A percentile compares a stretch with the other conserved stretches of the same genome.
Evolutionary conservation across 148 eudicot species (phyloP).

Genomic region (Fallopia convolvulus): DNA sequence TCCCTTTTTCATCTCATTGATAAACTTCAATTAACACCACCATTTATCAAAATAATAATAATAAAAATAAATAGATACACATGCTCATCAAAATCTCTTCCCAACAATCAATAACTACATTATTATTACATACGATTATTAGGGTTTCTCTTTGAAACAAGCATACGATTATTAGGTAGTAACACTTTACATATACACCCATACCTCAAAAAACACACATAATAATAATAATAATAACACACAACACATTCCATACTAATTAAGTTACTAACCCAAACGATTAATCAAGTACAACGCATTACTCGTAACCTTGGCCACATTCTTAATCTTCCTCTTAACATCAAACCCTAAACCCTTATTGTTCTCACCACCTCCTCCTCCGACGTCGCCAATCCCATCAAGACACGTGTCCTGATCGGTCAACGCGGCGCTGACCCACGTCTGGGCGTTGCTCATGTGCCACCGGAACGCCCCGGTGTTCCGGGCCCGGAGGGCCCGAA

Average conservation of each 20-base stretch:
- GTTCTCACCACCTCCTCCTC: not conserved
- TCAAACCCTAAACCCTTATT: constrained; percentile 19
- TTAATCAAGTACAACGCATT: constrained; percentile 56
- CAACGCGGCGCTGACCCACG: constrained; percentile 65
- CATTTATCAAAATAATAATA: too few relatives aligned
- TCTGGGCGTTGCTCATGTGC: constrained; percentile 61
- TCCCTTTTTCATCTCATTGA: too few relatives aligned
- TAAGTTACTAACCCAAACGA: constrained; percentile 21
- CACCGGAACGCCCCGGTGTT: constrained; percentile 25
- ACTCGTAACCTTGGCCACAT: constrained; percentile 52
- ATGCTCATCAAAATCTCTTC: not conserved
- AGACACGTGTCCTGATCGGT: constrained; percentile 51
- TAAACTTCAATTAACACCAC: too few relatives aligned
- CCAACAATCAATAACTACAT: not conserved
- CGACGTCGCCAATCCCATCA: constrained; percentile 42
- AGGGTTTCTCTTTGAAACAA: too few relatives aligned
- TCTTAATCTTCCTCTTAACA: constrained; percentile 34
- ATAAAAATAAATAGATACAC: not conserved
- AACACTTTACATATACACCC: not conserved
- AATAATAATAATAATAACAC: not conserved
- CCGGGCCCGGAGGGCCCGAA: constrained; percentile 22
- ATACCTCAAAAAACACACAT: too few relatives aligned
- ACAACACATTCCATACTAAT: not conserved
- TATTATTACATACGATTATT: not conserved
- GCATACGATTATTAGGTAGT: not conserved